Base-by-base conservation (phyloP, 2,329 filamentous ascomycete genomes). In the Fusarium albidum region DNA sequence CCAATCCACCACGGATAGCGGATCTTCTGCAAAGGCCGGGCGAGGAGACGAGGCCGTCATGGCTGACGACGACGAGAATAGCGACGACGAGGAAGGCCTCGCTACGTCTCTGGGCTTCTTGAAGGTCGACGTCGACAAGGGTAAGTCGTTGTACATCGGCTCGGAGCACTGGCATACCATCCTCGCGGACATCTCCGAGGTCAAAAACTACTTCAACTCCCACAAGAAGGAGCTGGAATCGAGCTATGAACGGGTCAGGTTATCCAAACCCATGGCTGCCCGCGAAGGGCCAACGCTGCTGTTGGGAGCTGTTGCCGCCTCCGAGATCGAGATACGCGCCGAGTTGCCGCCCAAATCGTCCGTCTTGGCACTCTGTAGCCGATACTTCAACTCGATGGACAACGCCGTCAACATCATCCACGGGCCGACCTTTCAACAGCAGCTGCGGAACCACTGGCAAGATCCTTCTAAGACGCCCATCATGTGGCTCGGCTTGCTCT, bases 161-260 rank as follows among this genome's bases (percentile, higher is more conserved):
- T 88, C 92, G 61, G 88, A 90, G 49, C 90, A 95, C 72, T 96
- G 92, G 91, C 88, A 90, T 65, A 85, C 88, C 32, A 85, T 96
- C 46, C 76, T 96, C 48, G 81, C 85, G 63, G 90, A 93, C 72
- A 95, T 99, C 59, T 82, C 91, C 9, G 95, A 99, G 76, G 94
- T 99, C 21, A 96, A 94, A 70, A 93, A 89, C 64, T 97, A 95
- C 75, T 98, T 96, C 67, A 76, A 77, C 14, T 85, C 82, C 29
- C 92, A 97, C 74, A 96, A 95, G 72, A 93, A 95, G 69, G 92
- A 97, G 61, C 82, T 94, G 54, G 91, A 96, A 69, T 87, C 87
- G 52, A 92, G 93, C 64, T 86, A 91, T 64, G 86, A 90, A 65
- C 89, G 86, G 65, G 86, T 96, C 44, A 83, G 88, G 69, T 84